Evolutionary conservation across 495 filamentous ascomycete genomes (phyloP).

Genomic region (Neurospora intermedia): DNA sequence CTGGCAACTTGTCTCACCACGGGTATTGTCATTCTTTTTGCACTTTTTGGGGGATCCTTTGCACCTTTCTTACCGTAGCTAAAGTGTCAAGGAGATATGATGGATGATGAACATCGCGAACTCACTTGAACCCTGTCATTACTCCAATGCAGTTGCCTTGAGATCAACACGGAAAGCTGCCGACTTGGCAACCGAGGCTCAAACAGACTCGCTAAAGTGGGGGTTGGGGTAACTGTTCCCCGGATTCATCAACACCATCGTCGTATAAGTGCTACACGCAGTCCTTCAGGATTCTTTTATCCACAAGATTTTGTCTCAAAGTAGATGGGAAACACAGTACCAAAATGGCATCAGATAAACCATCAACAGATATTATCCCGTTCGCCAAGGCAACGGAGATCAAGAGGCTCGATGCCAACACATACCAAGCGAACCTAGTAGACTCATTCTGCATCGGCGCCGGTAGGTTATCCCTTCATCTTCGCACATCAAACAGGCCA

Average conservation of each 20-base stretch:
- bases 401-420: slow-evolving; percentile 44
- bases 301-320: no score
- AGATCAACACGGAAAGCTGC: background rate
- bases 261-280: background rate
- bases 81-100: background rate
- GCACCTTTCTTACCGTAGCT: background rate
- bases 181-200: background rate
- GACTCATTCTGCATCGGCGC: slow-evolving; percentile 62
- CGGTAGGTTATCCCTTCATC: slow-evolving; percentile 28
- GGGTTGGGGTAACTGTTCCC: background rate
- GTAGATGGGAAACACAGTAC: no score
- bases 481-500: background rate
- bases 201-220: background rate
- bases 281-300: background rate
- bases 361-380: slow-evolving; percentile 4
- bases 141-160: background rate
- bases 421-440: slow-evolving; percentile 48
- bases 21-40: background rate
- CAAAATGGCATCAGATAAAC: slow-evolving; percentile 1
- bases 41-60: background rate
- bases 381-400: slow-evolving; percentile 33
- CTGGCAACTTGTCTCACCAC: background rate
- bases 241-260: background rate
- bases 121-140: background rate
- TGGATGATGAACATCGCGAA: background rate